Conservation (phyloP, 1,139 yeast genomes). For the Debaryomyces subglobosus region DNA sequence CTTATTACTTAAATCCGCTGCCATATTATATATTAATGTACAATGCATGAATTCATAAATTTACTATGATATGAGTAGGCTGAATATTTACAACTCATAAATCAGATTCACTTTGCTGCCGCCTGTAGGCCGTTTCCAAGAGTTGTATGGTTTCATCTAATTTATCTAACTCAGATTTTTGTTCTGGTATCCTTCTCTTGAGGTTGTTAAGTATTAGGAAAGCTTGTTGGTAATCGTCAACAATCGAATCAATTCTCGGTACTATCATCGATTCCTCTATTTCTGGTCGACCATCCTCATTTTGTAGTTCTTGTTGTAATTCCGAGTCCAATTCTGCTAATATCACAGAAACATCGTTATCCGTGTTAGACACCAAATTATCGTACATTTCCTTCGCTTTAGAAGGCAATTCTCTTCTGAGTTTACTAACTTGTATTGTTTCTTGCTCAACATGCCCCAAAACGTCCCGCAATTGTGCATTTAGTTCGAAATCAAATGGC, state of each 20-base stretch:
- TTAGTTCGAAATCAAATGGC: constrained; percentile 63
- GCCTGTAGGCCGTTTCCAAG: constrained; percentile 27
- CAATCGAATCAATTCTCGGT: constrained; percentile 22
- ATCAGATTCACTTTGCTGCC: constrained; percentile 11
- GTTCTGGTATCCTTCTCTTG: constrained; percentile 35
- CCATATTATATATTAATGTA: constrained; percentile 5
- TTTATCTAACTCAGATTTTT: constrained; percentile 34
- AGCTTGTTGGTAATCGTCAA: constrained; percentile 31
- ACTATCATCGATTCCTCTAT: constrained; percentile 12
- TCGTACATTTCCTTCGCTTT: constrained; percentile 32
- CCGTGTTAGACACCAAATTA: constrained; percentile 32
- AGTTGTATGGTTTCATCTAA: constrained; percentile 35
- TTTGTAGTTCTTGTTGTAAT: constrained; percentile 13
- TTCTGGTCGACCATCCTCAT: constrained; percentile 18
- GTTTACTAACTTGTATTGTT: constrained; percentile 53
- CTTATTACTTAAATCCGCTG: constrained; percentile 1
- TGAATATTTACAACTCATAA: not conserved
- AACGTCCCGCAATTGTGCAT: constrained; percentile 53
- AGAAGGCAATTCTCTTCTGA: constrained; percentile 57
- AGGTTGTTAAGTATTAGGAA: constrained; percentile 26
- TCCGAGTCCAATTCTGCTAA: constrained; percentile 24
- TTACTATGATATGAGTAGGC: not conserved
- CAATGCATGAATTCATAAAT: not conserved
- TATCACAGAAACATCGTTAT: constrained; percentile 33
- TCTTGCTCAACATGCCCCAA: constrained; percentile 60